Conservation (phyloP, 169 alveolate genomes). For the Plasmodium gonderi region DNA sequence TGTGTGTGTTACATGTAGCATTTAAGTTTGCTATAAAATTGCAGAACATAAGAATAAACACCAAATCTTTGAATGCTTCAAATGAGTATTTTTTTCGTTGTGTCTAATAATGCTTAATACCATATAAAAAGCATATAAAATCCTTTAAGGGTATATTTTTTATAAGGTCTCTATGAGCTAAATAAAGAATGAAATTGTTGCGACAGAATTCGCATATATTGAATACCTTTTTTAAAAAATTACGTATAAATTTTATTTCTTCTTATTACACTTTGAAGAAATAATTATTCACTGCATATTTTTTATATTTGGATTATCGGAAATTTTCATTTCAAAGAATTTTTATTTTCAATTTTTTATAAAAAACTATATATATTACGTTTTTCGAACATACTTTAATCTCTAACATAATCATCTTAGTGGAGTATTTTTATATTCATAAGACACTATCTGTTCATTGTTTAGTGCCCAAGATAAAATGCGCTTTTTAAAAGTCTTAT, state of each 20-base stretch:
- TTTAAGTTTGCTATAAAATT: not conserved
- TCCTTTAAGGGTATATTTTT: not conserved
- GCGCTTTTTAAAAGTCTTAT: not conserved
- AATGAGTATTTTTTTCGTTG: not conserved
- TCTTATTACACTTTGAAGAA: not conserved
- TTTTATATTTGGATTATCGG: not conserved
- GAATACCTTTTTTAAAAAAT: not conserved
- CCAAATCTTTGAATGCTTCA: not conserved
- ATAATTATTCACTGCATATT: not conserved
- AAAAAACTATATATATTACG: not conserved
- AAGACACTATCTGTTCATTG: not conserved
- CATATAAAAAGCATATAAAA: not conserved
- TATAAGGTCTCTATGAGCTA: not conserved
- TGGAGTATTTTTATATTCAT: not conserved
- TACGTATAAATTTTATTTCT: not conserved
- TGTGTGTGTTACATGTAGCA: not conserved
- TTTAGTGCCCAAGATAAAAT: not conserved
- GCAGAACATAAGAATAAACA: not conserved
- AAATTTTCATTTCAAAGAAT: not conserved
- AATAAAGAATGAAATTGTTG: not conserved
- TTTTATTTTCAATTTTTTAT: not conserved
- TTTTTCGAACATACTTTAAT: not conserved
- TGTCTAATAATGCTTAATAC: not conserved
- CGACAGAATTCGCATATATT: not conserved
- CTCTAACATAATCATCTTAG: not conserved